Evolutionary conservation across 148 eudicot species (phyloP), one percentile per base, ranked within the genome.

Genomic region (Vaccinium darrowii): DNA sequence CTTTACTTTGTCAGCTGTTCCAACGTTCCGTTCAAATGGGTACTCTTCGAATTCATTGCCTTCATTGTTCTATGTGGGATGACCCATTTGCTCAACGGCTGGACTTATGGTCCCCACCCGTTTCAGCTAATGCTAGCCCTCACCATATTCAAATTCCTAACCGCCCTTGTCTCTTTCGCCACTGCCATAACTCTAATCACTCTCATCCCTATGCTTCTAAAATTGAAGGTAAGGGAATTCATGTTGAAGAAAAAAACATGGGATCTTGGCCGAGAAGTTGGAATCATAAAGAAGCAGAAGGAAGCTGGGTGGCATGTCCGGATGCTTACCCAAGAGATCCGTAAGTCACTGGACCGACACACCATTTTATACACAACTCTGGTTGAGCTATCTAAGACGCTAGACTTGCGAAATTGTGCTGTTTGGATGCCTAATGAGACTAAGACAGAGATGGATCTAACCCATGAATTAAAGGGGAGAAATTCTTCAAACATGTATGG

Each of bases 1-100:
- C 90, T 96, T 36, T 96, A 92, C 88, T 96, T 96, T 85, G 91
- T 96, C 72, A 94, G 94, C 85, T 96, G 99, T 81, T 93, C 98
- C 14, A 94, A 92, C 75, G 82, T 96, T 2, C 99, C 99, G 1
- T 96, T 93, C 88, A 96, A 92, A 90, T 96, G 98, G 99, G 97
- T 96, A 7, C 92, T 96, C 10, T 79, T 96, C 75, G 87, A 93
- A 60, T 96, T 96, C 90, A 93, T 93, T 19, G 93, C 95, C 74
- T 96, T 96, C 91, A 96, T 96, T 83, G 98, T 96, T 47, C 95
- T 96, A n/a, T 96, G 99, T 90, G 99, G 99, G 27, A 90, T 92
- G 94, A 96, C 99, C 47, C 99, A 96, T 91, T 87, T 96, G 81
- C 92, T 96, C 76, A 96, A 93, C 57, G 93, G 95, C 12, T 94